Conservation (phyloP, 768 basidiomycete genomes). For the Calocera cornea region DNA sequence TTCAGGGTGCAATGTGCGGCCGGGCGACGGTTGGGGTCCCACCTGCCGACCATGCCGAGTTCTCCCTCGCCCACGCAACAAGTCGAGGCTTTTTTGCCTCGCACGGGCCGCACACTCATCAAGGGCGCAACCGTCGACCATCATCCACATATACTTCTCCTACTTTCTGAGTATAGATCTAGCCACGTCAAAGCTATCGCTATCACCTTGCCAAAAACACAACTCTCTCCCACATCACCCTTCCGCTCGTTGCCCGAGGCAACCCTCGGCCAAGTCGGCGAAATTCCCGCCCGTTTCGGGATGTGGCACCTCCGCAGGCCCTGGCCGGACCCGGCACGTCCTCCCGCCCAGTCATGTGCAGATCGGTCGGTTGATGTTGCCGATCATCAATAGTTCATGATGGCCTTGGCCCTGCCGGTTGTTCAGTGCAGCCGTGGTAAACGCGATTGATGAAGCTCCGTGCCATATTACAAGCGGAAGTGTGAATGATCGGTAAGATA, state of each 20-base stretch:
- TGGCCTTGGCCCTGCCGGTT: too few species aligned
- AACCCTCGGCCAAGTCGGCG: background rate
- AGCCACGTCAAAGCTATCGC: background rate
- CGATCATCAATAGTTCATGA: too few species aligned
- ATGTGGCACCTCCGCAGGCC: background rate
- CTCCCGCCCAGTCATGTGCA: too few species aligned
- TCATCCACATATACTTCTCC: background rate
- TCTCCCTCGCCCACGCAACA: too few species aligned
- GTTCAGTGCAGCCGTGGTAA: too few species aligned
- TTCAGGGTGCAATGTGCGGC: background rate
- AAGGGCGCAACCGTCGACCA: background rate
- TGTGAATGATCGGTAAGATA: too few species aligned
- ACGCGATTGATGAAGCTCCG: too few species aligned
- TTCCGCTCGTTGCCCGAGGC: background rate
- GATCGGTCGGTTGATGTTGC: too few species aligned
- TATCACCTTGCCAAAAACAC: background rate
- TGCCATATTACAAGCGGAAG: too few species aligned
- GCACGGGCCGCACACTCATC: too few species aligned
- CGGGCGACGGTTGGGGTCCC: background rate
- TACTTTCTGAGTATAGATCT: background rate
- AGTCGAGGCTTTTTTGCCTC: too few species aligned
- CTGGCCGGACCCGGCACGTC: background rate
- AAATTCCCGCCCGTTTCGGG: background rate
- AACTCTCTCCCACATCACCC: background rate
- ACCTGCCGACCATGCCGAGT: too few species aligned